Percentiles rank a stretch among this genome's conserved stretches.
Conservation (phyloP, 2,329 filamentous ascomycete genomes). For the Graphilbum sp. region DNA sequence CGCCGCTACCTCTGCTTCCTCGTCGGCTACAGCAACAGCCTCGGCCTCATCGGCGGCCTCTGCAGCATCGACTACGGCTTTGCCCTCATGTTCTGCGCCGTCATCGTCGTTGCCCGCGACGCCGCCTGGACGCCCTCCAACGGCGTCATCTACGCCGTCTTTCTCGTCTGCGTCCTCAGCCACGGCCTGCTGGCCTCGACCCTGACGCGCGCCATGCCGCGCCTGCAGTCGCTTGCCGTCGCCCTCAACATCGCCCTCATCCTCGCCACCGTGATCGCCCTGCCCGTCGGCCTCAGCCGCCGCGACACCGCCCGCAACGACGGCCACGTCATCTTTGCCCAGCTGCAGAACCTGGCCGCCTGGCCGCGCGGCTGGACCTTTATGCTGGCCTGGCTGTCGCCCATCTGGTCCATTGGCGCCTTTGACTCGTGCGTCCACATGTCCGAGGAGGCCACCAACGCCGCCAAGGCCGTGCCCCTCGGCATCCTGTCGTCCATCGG, state of each 20-base stretch:
- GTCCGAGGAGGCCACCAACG: conserved; percentile 44
- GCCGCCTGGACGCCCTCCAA: conserved; percentile 38
- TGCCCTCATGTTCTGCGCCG: conserved; percentile 39
- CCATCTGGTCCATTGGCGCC: conserved; percentile 44
- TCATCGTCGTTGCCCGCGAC: conserved; percentile 39
- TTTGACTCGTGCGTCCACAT: conserved; percentile 39
- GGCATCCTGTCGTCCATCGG: conserved; percentile 43
- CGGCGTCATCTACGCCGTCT: conserved; percentile 39
- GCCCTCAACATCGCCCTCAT: conserved; percentile 39
- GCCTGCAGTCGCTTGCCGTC: conserved; percentile 39
- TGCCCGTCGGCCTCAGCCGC: conserved; percentile 30
- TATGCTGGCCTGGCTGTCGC: conserved; percentile 42
- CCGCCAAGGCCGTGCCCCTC: conserved; percentile 31
- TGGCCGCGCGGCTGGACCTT: conserved; percentile 43
- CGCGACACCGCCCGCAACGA: conserved; percentile 18
- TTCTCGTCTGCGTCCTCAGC: conserved; percentile 32
- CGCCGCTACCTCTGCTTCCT: conserved; percentile 42
- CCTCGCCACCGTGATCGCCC: conserved; percentile 35
- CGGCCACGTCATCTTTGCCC: conserved; percentile 35
- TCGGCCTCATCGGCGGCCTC: conserved; percentile 42
- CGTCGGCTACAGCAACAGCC: conserved; percentile 44
- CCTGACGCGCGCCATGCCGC: conserved; percentile 39
- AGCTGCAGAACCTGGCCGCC: conserved; percentile 38
- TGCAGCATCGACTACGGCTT: conserved; percentile 44
- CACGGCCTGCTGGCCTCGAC: conserved; percentile 38